Base-by-base conservation (phyloP, 2,329 filamentous ascomycete genomes). In the Diaporthe vaccinii region DNA sequence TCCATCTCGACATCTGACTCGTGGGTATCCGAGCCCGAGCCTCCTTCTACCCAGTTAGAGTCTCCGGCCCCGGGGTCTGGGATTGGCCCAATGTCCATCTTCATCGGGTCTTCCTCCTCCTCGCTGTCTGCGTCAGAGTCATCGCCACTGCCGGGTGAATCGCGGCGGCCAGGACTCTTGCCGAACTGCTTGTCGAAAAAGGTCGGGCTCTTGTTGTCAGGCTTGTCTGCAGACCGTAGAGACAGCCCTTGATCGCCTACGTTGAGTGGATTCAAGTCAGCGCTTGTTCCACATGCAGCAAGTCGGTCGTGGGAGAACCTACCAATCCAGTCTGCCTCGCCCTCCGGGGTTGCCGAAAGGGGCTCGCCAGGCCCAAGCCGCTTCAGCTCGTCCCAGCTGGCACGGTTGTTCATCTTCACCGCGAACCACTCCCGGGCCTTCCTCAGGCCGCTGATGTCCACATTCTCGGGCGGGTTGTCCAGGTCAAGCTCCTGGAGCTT, bases 361-460 rank as follows among this genome's bases (percentile, higher is more conserved):
- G 75, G 73, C 73, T 76, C 75, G 22, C 75, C 75, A 25, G 75
- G 75, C 8, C 75, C 75, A 20, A 75, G 73, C 14, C 34, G 51
- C 25, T 75, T 75, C 34, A 76, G 62, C 10, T 75, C 68, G 2
- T 75, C 75, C 75, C 75, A 76, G 28, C 67, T 46, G n/a, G 53
- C 62, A 25, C 75, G 75, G 62, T 76, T 70, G 34, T 75, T 75
- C 75, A 76, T 76, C 12, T 75, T 74, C 31, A 61, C 59, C 2
- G 75, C 73, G 41, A 73, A 76, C 75, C 75, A 76, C 28, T 76
- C 59, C 10, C 75, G 73, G 12, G 75, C 75, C 34, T 62, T 75
- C 9, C 34, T 39, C 22, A 76, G 73, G 7, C 73, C 73, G 6
- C 65, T 72, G 31, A 62, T 59, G 34, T 76, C 73, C 17, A 69